These are phyloP conservation scores for Bonia amplexicaulis DNA, from an alignment of 176 grass and related monocot genomes.

Conservation along the genomic window DNA sequence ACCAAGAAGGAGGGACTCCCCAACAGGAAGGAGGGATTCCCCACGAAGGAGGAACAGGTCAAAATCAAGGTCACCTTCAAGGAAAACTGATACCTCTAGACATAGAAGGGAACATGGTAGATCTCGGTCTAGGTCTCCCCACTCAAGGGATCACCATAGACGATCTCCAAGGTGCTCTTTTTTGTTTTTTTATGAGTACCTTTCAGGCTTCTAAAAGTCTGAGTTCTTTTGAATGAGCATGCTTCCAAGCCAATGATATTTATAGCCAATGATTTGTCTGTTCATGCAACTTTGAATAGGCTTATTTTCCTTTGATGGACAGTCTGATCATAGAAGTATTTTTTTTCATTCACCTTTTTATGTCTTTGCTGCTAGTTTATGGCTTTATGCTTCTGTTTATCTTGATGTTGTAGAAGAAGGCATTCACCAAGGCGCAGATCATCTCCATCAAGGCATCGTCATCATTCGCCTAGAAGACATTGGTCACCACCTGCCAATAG, in stretches of 20 bases:
- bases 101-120: conserved; percentile 57
- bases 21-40: conserved; percentile 28
- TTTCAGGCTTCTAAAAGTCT: not conserved
- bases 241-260: not conserved
- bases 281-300: not conserved
- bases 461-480: conserved; percentile 56
- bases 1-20: conserved; percentile 32
- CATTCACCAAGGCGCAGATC: conserved; percentile 68
- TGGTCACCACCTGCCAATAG: conserved; percentile 62
- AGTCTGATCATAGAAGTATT: not conserved
- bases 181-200: conserved; percentile 13
- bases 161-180: conserved; percentile 58
- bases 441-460: conserved; percentile 43
- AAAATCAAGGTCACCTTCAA: conserved; percentile 61
- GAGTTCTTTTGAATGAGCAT: conserved; percentile 18
- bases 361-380: conserved; percentile 23
- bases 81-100: conserved; percentile 49
- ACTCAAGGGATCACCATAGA: conserved; percentile 47
- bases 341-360: not conserved
- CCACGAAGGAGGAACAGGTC: conserved; percentile 49
- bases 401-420: conserved; percentile 39
- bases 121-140: conserved; percentile 67
- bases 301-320: not conserved
- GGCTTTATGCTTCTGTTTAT: conserved; percentile 12
- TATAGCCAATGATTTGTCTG: conserved; percentile 9